Evolutionary conservation across 163 green algal species (phyloP), one percentile per base, ranked within the genome.

Genomic region (Volvox carteri): DNA sequence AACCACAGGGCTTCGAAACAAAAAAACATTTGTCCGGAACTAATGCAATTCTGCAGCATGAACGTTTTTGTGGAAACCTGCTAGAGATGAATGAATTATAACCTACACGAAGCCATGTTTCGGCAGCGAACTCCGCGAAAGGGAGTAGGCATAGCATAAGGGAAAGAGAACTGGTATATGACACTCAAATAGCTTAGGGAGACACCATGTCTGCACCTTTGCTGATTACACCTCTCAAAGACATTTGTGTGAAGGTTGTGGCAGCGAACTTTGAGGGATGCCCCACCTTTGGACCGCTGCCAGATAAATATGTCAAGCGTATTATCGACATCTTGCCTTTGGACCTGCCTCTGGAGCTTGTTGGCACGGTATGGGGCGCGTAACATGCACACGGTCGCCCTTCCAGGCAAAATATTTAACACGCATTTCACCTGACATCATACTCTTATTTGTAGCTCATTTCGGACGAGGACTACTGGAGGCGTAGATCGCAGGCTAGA

Each of bases 401-500:
- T n/a, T n/a, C n/a, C n/a, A n/a, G n/a, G n/a, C n/a, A n/a, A n/a
- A n/a, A n/a, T n/a, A n/a, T n/a, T n/a, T n/a, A n/a, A n/a, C n/a
- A n/a, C n/a, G n/a, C n/a, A n/a, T n/a, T n/a, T n/a, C n/a, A n/a
- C n/a, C n/a, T n/a, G n/a, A n/a, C n/a, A n/a, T n/a, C n/a, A n/a
- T n/a, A n/a, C 25, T 72, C 67, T 77, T 76, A 25, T 37, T 23
- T 75, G 54, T 81, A 95, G 91, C 44, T 96, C 28, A 95, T 96
- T 70, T 77, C 87, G 42, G 94, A 96, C 62, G 96, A 98, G 68
- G 86, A 87, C 2, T 98, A 98, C 86, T 98, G 96, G 96, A 87
- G 93, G 83, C 62, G 94, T 28, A 84, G 95, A 56, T 90, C 91
- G 28, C 78, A 78, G 25, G 83, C 77, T 2, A 87, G 93, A 6